Conservation (phyloP, 2,329 filamentous ascomycete species). For the Metarhizium anisopliae region DNA sequence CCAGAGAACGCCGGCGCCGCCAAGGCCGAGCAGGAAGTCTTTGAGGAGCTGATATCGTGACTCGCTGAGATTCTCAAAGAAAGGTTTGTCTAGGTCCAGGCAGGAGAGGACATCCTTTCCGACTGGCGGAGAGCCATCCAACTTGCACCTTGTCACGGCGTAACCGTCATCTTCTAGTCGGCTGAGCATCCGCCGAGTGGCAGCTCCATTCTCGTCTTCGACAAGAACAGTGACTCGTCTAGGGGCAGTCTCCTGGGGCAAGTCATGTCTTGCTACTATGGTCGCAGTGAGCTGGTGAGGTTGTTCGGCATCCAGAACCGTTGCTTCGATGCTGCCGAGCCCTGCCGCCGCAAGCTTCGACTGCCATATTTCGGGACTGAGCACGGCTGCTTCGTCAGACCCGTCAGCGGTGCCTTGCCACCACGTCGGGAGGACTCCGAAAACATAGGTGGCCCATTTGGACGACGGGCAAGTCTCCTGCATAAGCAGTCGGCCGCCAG, state of each 20-base stretch:
- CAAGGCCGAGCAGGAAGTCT: background rate
- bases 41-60: background rate
- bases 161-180: background rate
- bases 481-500: constrained; percentile 1
- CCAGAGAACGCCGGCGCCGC: constrained; percentile 4
- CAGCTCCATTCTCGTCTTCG: no score
- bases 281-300: no score
- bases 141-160: no score
- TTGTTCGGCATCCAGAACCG: no score
- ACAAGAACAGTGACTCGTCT: no score
- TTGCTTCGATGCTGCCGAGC: constrained; percentile 8
- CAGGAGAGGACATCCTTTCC: background rate
- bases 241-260: no score
- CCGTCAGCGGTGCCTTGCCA: constrained; percentile 24
- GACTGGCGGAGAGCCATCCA: no score
- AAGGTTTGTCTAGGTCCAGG: background rate
- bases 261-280: no score
- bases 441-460: constrained; percentile 10
- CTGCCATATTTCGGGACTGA: constrained; percentile 15
- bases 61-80: background rate
- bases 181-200: background rate
- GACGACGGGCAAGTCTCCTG: background rate
- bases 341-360: constrained; percentile 16
- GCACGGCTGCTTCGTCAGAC: constrained; percentile 16
- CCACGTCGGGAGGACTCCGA: constrained; percentile 22